Evolutionary conservation across 2,329 filamentous ascomycete genomes (phyloP), one percentile per base, ranked within the genome.

Genomic region (Emergomyces orientalis): DNA sequence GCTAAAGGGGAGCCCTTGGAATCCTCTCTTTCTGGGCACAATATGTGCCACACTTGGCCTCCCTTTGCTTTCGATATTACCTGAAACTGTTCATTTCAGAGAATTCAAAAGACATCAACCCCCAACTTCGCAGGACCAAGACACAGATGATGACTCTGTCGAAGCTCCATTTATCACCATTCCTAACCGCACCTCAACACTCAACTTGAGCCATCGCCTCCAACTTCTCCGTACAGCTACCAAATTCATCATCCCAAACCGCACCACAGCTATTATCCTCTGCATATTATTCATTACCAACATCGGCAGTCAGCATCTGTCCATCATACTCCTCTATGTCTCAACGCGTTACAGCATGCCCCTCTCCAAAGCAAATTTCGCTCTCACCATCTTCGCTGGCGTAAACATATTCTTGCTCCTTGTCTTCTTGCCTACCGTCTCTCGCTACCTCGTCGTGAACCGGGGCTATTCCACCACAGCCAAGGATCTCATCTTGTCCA

Each of bases 321-420:
- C 75, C 65, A 74, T 82, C 61, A 68, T 82, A 17, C 73, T 81
- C n/a, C 78, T 80, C 63, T 82, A 82, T 67, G 78, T 81, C 22
- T 82, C 80, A 0, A 79, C 78, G n/a, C 73, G 80, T 30, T 82
- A 81, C 62, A 67, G 69, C 30, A 82, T 80, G 78, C 76, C 77
- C 41, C 72, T 82, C 22, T 77, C 79, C 0, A 66, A 72, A 56
- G 71, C 77, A 60, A 78, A 77, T 52, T 68, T 77, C 62, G 69
- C 81, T 25, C 72, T 79, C 4, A 79, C 79, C 0, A 75, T 80
- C 59, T 78, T 79, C 63, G 78, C 79, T 1, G 77, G 75, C 2
- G 73, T 80, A 9, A 80, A 79, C 41, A 76, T 82, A 5, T 72
- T 79, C 3, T 70, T 81, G 1, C 76, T 82, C n/a, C 70, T 79